Evolutionary conservation across 768 basidiomycete genomes (phyloP).

Genomic region (Wakefieldia striispora): DNA sequence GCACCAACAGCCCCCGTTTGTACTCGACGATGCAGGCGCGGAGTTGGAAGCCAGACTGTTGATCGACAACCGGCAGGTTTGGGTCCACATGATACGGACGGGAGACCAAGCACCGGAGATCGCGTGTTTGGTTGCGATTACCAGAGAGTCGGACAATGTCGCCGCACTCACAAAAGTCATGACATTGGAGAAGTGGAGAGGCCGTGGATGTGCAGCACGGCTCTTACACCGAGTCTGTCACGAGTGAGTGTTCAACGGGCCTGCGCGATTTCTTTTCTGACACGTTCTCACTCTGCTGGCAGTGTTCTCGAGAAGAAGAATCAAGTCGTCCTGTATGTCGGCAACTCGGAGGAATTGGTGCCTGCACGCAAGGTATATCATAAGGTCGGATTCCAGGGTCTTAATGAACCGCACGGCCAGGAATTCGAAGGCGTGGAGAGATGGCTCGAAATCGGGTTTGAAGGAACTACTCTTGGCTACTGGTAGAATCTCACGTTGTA

Average conservation of each 20-base stretch:
- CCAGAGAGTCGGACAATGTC: conserved; percentile 51
- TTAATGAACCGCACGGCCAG: neutral
- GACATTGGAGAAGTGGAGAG: conserved; percentile 50
- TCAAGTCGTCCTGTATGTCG: conserved; percentile 58
- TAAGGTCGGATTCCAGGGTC: conserved; percentile 23
- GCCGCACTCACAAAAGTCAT: conserved; percentile 71
- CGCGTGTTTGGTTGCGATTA: conserved; percentile 69
- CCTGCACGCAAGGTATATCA: conserved; percentile 23
- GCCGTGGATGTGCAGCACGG: conserved; percentile 54
- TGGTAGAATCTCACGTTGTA: conserved; percentile 9
- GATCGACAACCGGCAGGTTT: conserved; percentile 47
- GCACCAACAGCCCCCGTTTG: conserved; percentile 50
- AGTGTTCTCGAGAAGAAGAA: conserved; percentile 30
- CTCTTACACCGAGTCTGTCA: conserved; percentile 56
- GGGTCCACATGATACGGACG: conserved; percentile 52
- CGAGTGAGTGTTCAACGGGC: conserved; percentile 36
- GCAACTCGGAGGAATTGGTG: conserved; percentile 21
- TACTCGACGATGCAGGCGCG: conserved; percentile 42
- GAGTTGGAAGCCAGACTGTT: conserved; percentile 48
- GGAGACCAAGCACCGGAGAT: conserved; percentile 35
- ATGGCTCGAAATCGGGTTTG: conserved; percentile 22
- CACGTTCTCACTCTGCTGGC: conserved; percentile 3
- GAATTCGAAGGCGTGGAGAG: conserved; percentile 13
- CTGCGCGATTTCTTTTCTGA: neutral
- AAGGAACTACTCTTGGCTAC: conserved; percentile 10